Percentiles rank a stretch among this genome's conserved stretches.
Conservation (phyloP, 176 grass and related monocot genomes). For the Lolium rigidum region DNA sequence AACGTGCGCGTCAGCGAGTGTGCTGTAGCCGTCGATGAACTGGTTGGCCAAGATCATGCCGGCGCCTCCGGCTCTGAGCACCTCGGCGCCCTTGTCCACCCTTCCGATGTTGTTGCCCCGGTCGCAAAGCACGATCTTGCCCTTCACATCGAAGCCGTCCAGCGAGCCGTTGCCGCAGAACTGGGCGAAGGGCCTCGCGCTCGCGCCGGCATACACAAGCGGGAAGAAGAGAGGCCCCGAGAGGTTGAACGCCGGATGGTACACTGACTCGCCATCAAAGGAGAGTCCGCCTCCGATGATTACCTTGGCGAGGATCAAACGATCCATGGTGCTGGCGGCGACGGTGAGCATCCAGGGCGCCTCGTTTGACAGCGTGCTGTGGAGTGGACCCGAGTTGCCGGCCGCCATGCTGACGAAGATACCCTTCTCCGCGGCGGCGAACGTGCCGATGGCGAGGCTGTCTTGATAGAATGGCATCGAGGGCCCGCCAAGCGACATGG, state of each 20-base stretch:
- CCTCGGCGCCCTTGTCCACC: not conserved
- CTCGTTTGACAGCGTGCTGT: slow-evolving; percentile 24
- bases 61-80: not conserved
- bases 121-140: not conserved
- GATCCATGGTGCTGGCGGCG: slow-evolving; percentile 52
- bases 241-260: slow-evolving; percentile 17
- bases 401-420: slow-evolving; percentile 46
- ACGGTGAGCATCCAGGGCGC: slow-evolving; percentile 60
- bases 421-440: slow-evolving; percentile 41
- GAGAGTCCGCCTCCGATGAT: slow-evolving; percentile 27
- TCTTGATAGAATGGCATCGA: slow-evolving; percentile 29
- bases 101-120: not conserved
- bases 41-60: not conserved
- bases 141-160: not conserved
- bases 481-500: slow-evolving; percentile 36
- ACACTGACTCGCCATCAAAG: slow-evolving; percentile 44
- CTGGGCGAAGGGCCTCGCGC: not conserved
- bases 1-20: not conserved
- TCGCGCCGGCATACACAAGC: not conserved
- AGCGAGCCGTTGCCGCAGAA: not conserved
- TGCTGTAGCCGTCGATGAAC: not conserved
- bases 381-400: slow-evolving; percentile 26
- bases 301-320: slow-evolving; percentile 28
- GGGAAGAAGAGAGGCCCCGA: not conserved
- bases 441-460: slow-evolving; percentile 52